phyloP scores from a whole-genome alignment of 345 rosid species.

The Trapa bicornis region DNA sequence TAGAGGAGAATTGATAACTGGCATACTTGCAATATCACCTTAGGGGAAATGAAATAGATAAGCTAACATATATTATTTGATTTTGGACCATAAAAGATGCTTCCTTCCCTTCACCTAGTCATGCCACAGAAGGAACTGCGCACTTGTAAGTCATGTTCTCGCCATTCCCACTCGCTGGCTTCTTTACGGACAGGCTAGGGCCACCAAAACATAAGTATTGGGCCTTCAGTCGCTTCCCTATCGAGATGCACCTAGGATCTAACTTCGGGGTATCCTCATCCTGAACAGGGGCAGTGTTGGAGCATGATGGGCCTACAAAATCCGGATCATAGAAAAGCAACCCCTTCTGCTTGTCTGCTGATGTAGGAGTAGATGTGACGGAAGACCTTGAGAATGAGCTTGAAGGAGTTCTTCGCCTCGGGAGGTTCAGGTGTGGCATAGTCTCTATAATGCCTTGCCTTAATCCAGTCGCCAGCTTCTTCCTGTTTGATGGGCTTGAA shows the following conservation, averaged over 20 bases:
- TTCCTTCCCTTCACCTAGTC: constrained; percentile 4
- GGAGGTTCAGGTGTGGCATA: constrained; percentile 27
- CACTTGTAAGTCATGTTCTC: constrained; percentile 25
- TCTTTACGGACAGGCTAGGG: constrained; percentile 36
- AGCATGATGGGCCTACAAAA: constrained; percentile 38
- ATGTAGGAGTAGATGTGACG: constrained; percentile 31
- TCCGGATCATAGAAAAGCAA: constrained; percentile 26
- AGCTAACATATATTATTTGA: neutral
- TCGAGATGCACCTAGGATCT: constrained; percentile 27
- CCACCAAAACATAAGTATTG: constrained; percentile 66
- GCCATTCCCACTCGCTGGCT: constrained; percentile 27
- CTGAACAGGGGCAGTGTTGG: constrained; percentile 11
- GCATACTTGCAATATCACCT: neutral
- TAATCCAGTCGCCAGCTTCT: constrained; percentile 52
- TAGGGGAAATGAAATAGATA: neutral
- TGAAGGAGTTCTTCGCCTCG: constrained; percentile 53
- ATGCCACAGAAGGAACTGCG: constrained; percentile 31
- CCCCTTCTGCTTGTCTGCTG: constrained; percentile 57
- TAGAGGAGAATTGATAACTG: neutral
- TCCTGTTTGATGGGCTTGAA: constrained; percentile 68
- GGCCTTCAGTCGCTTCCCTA: constrained; percentile 32
- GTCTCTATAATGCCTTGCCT: constrained; percentile 43
- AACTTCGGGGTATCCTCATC: constrained; percentile 22
- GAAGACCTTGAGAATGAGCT: constrained; percentile 72
- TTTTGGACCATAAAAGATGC: neutral